Conservation (phyloP, 768 basidiomycete genomes). For the Artomyces pyxidatus region DNA sequence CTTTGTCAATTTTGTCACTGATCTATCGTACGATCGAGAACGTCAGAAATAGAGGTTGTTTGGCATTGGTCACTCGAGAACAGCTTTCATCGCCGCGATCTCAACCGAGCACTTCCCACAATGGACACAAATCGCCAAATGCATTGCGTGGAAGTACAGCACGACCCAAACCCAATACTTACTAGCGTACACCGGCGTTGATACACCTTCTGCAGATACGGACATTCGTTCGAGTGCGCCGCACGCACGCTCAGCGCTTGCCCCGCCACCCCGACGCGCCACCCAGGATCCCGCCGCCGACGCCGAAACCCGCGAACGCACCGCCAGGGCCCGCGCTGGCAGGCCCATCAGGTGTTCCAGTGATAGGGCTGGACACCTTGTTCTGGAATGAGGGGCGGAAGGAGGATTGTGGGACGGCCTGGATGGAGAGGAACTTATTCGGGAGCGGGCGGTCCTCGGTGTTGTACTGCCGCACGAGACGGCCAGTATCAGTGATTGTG, state of each 20-base stretch:
- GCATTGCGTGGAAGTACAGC: too few species aligned
- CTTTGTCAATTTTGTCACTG: too few species aligned
- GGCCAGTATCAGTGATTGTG: not conserved
- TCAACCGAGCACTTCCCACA: too few species aligned
- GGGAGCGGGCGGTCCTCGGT: constrained; percentile 78
- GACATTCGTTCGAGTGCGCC: not conserved
- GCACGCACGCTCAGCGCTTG: not conserved
- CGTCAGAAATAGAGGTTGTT: too few species aligned
- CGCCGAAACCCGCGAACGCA: constrained; percentile 4
- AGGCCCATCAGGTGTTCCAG: not conserved
- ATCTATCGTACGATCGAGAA: too few species aligned
- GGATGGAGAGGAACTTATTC: constrained; percentile 78
- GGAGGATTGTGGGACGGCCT: constrained; percentile 55
- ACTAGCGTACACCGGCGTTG: not conserved
- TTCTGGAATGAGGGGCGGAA: constrained; percentile 60
- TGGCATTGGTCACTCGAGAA: too few species aligned
- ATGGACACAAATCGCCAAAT: too few species aligned
- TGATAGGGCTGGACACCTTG: constrained; percentile 24
- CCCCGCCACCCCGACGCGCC: not conserved
- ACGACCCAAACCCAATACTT: too few species aligned
- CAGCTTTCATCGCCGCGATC: too few species aligned
- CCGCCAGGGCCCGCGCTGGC: not conserved
- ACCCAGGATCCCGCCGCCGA: constrained; percentile 1
- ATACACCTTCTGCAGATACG: too few species aligned
- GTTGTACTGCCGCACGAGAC: constrained; percentile 48